Evolutionary conservation across 2,329 filamentous ascomycete species (phyloP), one percentile per base, ranked within the genome.

Genomic region (Fusarium compactum): DNA sequence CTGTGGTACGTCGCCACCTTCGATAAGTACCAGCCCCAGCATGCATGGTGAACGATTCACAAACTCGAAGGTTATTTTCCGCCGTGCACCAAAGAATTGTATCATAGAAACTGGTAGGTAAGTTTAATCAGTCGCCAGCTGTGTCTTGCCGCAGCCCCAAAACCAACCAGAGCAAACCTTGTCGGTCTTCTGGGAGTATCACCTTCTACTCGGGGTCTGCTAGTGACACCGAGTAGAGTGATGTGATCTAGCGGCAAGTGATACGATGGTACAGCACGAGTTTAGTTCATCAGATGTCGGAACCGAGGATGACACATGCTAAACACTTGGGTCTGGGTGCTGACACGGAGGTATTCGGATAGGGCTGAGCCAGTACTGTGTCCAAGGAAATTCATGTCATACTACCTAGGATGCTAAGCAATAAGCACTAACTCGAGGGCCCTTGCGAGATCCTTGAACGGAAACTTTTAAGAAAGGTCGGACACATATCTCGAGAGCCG

Each of bases 341-440:
- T 7, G 6, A 12, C 2, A 3, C 34, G 18, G 2, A 38, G 18
- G 10, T n/a, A 38, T 38, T 11, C 5, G 3, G 16, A 5, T 7
- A n/a, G 34, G 18, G 34, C 34, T 38, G 34, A n/a, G 7, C 18
- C 18, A n/a, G 1, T 7, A 38, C 34, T 38, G 32, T 10, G 12
- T 30, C 11, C 8, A 27, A 38, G 5, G 18, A 7, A 4, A n/a
- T 0, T 1, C 10, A n/a, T 38, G 18, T 2, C 10, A 12, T 11
- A 2, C 7, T 34, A 6, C 7, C 4, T 16, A 50, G 3, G 5
- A n/a, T 15, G 11, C 15, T 18, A 3, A 22, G 8, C 1, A n/a
- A 40, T 62, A 53, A 62, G 38, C 56, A 51, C 56, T 53, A 53
- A 44, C 4, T 29, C 6, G 3, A n/a, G 16, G 8, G 11, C 6